phyloP scores from a whole-genome alignment of 805 yeast species.

The Yamadazyma sp. region DNA sequence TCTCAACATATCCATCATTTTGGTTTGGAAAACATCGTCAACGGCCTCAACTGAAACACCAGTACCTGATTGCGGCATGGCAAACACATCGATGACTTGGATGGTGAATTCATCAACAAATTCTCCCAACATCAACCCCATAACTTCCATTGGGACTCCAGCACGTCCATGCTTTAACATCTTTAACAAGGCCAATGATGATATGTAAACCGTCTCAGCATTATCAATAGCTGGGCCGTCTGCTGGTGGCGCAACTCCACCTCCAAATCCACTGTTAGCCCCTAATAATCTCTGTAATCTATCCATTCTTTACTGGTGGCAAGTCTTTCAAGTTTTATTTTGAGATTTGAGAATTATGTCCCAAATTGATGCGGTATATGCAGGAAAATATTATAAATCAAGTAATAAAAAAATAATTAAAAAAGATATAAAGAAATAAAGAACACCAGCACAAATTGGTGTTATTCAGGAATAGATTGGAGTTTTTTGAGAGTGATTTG shows the following conservation, averaged over 20 bases:
- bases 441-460: too few relatives aligned
- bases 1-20: constrained; percentile 99
- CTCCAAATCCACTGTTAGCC: constrained; percentile 42
- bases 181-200: constrained; percentile 89
- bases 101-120: constrained; percentile 97
- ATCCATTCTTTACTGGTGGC: constrained; percentile 36
- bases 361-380: neutral
- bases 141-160: constrained; percentile 75
- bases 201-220: constrained; percentile 93
- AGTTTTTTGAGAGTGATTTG: too few relatives aligned
- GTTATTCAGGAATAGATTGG: too few relatives aligned
- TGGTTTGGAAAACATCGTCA: constrained; percentile 97
- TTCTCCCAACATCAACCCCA: constrained; percentile 99
- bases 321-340: constrained; percentile 8
- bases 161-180: constrained; percentile 98
- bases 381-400: too few relatives aligned
- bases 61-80: constrained; percentile 98
- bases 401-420: too few relatives aligned
- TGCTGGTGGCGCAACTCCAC: constrained; percentile 40
- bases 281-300: constrained; percentile 49
- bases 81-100: constrained; percentile 96
- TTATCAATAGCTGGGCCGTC: constrained; percentile 90
- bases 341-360: neutral
- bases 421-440: too few relatives aligned
- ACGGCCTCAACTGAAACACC: constrained; percentile 99